Base-by-base conservation (phyloP, 108 stramenopile genomes). In the Skeletonema menzelii region DNA sequence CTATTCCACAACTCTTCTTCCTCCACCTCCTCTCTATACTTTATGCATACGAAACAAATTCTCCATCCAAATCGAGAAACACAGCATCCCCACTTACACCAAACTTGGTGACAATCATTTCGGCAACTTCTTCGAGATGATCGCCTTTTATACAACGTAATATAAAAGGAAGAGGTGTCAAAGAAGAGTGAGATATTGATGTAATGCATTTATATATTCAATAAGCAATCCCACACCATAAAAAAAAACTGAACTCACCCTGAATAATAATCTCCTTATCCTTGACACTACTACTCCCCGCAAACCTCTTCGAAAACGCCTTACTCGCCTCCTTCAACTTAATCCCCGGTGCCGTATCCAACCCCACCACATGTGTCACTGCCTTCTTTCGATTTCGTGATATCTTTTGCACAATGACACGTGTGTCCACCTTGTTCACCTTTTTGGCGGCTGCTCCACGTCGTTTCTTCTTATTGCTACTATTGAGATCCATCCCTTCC, bases 191-290 rank as follows among this genome's bases (percentile, higher is more conserved):
- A 31, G 40, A n/a, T n/a, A n/a, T n/a, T n/a, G n/a, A n/a, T n/a
- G n/a, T n/a, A n/a, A n/a, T n/a, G n/a, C n/a, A n/a, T n/a, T n/a
- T n/a, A n/a, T n/a, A n/a, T n/a, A n/a, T n/a, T n/a, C 7, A 32
- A 32, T 30, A 30, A 30, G 30, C 4, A 30, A n/a, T n/a, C 0
- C 14, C 44, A 46, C 44, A 46, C 44, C 2, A 46, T 10, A 47
- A 19, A n/a, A 4, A 47, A 47, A 5, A 47, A 2, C 44, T 6
- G 5, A 46, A 47, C 46, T 47, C 19, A 47, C 46, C 46, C 83
- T 99, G 98, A 34, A 99, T 89, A 38, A 97, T 95, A 63, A 99
- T 92, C 83, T 96, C 94, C 74, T 96, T 87, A 75, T 97, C 95
- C 83, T 97, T 97, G 8, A 99, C 97, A 56, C 86, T 88, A 19